Base-by-base conservation (phyloP, 2,329 filamentous ascomycete genomes). In the Corniculantispora saksenae region DNA sequence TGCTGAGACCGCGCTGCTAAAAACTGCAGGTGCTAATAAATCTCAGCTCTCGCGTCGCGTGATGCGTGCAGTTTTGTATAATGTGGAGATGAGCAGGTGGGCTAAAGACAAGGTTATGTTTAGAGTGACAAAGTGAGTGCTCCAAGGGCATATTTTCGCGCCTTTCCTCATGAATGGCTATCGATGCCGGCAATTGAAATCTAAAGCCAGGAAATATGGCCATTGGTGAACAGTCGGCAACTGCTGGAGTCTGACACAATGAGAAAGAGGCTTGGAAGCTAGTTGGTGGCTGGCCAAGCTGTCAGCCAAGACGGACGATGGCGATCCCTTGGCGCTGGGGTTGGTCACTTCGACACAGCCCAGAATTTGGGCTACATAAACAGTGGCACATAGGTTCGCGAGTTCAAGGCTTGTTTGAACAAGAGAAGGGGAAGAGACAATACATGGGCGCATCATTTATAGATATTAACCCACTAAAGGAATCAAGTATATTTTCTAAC, bases 81-180 rank as follows among this genome's bases (percentile, higher is more conserved):
- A 21, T 47, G 61, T 62, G 53, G 61, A 50, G 43, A 63, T 56
- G 61, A 38, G 19, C 60, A 9, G 51, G 38, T 38, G 38, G 60
- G 21, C 21, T 13, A 25, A 19, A 25, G 35, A 25, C 51, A 63
- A 29, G 43, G 43, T 57, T 50, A 48, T 40, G 51, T 17, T 56
- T 48, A 63, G 47, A 27, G 38, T 38, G 12, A 38, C n/a, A n/a
- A n/a, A n/a, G n/a, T n/a, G n/a, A n/a, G n/a, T n/a, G 21, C 32
- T n/a, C 43, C 4, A 23, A 38, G 58, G 27, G 9, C 12, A 1
- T 23, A 61, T 53, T 25, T n/a, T 8, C 17, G 12, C 29, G n/a
- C 15, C 9, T 2, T 19, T 25, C 19, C 9, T 27, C 6, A 27
- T 3, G 8, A 47, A 48, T 3, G 2, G 9, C 35, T 32, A n/a